Evolutionary conservation across 352 stramenopile species (phyloP), one percentile per base, ranked within the genome.

Genomic region (Thalassiosira allenii): DNA sequence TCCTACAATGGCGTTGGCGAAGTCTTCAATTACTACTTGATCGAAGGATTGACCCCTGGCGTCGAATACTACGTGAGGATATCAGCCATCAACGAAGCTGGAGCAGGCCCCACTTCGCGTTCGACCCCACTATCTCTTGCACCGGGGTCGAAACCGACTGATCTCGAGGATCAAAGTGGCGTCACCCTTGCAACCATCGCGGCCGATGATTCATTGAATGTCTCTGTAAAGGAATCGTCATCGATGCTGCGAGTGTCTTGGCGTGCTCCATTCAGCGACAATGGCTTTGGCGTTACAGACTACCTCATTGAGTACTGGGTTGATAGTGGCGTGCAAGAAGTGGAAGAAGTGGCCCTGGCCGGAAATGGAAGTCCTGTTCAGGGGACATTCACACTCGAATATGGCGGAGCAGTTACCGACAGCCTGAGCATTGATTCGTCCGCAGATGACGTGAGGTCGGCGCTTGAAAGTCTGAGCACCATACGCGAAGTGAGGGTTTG

Each of bases 381-480:
- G 0, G 96, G 96, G 1, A 98, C 94, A 1, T 98, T 98, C 81
- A 93, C 93, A 6, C 70, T 99, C 2, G 81, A 93, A 34, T 98
- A 96, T 41, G 86, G 91, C n/a, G 94, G 93, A 0, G 91, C 97
- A 53, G 91, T 86, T 1, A 98, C 96, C 1, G 95, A 95, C 1
- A 97, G 97, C 67, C 91, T 99, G 79, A 90, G 93, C 3, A 95
- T 92, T 74, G 92, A 98, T 75, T 89, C 94, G 27, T 95, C 87
- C n/a, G 95, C 90, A n/a, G 87, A 87, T n/a, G 91, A 95, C 6
- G 56, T 99, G 12, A 91, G 96, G 81, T 93, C 81, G 9, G 95
- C 97, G 40, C 87, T 99, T 6, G 95, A 98, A 73, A 91, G 89
- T 6, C 87, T 98, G 2, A 93, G 89, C 3, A 95, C 93, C 2